phyloP scores from a whole-genome alignment of 2,329 filamentous ascomycete genomes.

The Lecanicillium sp. region DNA sequence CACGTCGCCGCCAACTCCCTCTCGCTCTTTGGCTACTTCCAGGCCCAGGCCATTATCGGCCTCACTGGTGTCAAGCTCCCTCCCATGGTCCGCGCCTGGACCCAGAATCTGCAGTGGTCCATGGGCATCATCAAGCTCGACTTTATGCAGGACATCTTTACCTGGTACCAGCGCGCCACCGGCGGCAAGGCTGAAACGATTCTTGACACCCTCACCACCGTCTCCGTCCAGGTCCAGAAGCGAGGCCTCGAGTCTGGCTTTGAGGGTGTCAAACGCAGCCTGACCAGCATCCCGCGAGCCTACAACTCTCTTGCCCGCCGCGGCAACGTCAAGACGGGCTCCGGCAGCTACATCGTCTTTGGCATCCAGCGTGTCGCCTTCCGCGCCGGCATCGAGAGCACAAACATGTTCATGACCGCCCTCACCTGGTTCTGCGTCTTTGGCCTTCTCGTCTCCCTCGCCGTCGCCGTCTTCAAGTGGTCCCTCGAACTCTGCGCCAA shows the following conservation, averaged over 20 bases:
- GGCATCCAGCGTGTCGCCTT: slow-evolving; percentile 90
- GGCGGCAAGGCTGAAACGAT: slow-evolving; percentile 77
- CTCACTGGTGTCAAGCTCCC: slow-evolving; percentile 75
- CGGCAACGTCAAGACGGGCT: slow-evolving; percentile 38
- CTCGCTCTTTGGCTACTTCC: slow-evolving; percentile 92
- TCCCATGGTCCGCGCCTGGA: slow-evolving; percentile 86
- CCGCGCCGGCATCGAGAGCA: slow-evolving; percentile 73
- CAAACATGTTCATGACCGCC: slow-evolving; percentile 90
- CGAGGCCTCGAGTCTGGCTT: slow-evolving; percentile 26
- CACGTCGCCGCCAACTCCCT: slow-evolving; percentile 91
- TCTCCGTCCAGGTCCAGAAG: slow-evolving; percentile 79
- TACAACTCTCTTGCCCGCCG: slow-evolving; percentile 43
- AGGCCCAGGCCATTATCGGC: slow-evolving; percentile 85
- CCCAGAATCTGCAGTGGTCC: slow-evolving; percentile 96
- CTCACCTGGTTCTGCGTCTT: slow-evolving; percentile 85
- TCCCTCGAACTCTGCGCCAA: slow-evolving; percentile 69
- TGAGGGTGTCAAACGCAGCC: slow-evolving; percentile 40
- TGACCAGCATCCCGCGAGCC: slow-evolving; percentile 41
- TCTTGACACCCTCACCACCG: slow-evolving; percentile 63
- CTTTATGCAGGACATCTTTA: slow-evolving; percentile 85
- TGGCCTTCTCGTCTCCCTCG: slow-evolving; percentile 63
- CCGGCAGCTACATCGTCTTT: slow-evolving; percentile 56
- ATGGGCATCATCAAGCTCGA: slow-evolving; percentile 86
- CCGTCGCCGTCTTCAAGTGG: slow-evolving; percentile 73
- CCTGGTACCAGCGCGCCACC: slow-evolving; percentile 93